phyloP scores from a whole-genome alignment of 495 filamentous ascomycete species.

The Hypoxylon fragiforme region DNA sequence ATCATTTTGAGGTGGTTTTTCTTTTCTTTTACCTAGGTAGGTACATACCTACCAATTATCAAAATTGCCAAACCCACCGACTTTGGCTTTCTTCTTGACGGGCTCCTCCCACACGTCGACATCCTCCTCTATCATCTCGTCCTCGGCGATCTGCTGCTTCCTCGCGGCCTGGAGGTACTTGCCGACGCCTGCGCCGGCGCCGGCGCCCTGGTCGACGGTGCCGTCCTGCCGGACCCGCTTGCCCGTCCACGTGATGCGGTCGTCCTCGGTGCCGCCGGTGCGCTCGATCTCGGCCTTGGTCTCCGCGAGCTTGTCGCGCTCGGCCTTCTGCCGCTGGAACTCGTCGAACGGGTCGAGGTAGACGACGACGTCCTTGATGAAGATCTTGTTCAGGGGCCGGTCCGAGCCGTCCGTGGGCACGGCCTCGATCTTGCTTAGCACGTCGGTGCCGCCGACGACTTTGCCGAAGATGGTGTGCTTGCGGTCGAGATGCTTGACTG shows the following conservation, averaged over 20 bases:
- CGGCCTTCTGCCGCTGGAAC: constrained; percentile 67
- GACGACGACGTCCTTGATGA: constrained; percentile 80
- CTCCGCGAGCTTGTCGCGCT: constrained; percentile 54
- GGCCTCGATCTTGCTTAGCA: constrained; percentile 74
- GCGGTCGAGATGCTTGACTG: constrained; percentile 79
- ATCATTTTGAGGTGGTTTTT: no score
- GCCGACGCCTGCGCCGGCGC: constrained; percentile 65
- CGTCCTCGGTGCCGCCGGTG: constrained; percentile 69
- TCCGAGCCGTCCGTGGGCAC: constrained; percentile 68
- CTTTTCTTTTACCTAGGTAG: no score
- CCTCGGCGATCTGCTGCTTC: constrained; percentile 45
- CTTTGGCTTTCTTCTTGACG: constrained; percentile 77
- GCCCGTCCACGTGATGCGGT: constrained; percentile 88
- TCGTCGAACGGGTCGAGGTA: constrained; percentile 97
- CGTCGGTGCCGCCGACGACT: constrained; percentile 77
- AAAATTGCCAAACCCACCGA: constrained; percentile 92
- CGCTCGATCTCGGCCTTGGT: constrained; percentile 55
- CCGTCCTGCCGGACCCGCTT: constrained; percentile 72
- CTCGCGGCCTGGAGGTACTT: constrained; percentile 74
- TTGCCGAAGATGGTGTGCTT: constrained; percentile 97
- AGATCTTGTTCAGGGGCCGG: constrained; percentile 71
- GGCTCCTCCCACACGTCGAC: constrained; percentile 66
- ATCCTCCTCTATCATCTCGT: constrained; percentile 63
- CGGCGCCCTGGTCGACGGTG: constrained; percentile 50
- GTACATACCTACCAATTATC: constrained; percentile 76